phyloP scores from a whole-genome alignment of 768 basidiomycete genomes.

The Naganishia antarctica region DNA sequence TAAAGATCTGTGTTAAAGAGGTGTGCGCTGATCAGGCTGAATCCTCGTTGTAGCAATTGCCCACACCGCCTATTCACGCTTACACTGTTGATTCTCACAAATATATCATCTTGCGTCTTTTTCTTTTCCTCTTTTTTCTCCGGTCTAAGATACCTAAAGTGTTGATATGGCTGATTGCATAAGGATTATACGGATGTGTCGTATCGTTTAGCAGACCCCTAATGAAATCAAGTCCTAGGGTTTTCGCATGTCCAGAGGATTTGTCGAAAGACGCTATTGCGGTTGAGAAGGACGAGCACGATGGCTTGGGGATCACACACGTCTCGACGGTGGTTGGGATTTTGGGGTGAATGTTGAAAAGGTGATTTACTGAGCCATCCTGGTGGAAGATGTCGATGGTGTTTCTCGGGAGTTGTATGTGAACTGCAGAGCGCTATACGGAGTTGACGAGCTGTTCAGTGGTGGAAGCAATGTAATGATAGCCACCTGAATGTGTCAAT shows the following conservation, averaged over 20 bases:
- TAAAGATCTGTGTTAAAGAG: background rate
- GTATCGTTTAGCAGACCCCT: background rate
- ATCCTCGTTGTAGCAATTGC: background rate
- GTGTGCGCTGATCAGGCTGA: background rate
- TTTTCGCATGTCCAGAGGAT: background rate
- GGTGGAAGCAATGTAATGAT: too few species aligned
- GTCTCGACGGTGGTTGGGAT: background rate
- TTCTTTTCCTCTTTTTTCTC: conserved; percentile 14
- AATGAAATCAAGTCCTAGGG: too few species aligned
- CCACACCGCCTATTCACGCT: background rate
- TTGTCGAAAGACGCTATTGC: background rate
- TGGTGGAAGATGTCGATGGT: background rate
- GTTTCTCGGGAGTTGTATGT: background rate
- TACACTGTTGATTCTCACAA: conserved; percentile 16
- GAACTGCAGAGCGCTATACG: too few species aligned
- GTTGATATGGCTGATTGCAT: conserved; percentile 4
- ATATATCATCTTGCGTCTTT: conserved; percentile 7
- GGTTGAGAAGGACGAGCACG: background rate
- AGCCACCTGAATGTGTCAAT: too few species aligned
- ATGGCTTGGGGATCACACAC: background rate
- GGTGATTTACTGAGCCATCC: conserved; percentile 6
- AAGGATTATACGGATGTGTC: background rate
- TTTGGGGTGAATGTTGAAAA: conserved; percentile 12
- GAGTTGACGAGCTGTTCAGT: too few species aligned
- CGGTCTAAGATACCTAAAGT: background rate